Percentiles rank a stretch among this genome's conserved stretches.
Evolutionary conservation across 2,329 filamentous ascomycete species (phyloP).

Genomic region (Diaporthe velutina): DNA sequence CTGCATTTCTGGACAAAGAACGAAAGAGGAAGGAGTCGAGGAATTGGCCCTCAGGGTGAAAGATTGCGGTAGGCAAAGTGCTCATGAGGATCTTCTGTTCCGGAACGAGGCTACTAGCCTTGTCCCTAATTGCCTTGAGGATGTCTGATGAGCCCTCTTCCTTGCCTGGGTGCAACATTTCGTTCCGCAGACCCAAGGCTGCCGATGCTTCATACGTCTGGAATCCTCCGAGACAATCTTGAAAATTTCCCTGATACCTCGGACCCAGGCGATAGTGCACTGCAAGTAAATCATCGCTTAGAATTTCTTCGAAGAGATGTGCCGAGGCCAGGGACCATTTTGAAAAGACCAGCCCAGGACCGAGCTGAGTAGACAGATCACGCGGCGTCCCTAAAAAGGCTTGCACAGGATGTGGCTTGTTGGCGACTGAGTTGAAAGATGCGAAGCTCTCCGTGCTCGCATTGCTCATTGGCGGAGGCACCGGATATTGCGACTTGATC

Average conservation of each 20-base stretch:
- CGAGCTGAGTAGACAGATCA: slow-evolving; percentile 83
- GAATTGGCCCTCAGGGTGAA: slow-evolving; percentile 84
- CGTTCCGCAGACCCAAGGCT: slow-evolving; percentile 89
- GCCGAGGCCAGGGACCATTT: slow-evolving; percentile 92
- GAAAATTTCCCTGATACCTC: slow-evolving; percentile 94
- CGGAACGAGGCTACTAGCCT: slow-evolving; percentile 84
- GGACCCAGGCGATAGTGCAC: slow-evolving; percentile 92
- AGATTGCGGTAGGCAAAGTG: slow-evolving; percentile 82
- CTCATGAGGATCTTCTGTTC: slow-evolving; percentile 87
- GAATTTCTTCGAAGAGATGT: slow-evolving; percentile 86
- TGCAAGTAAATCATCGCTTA: slow-evolving; percentile 92
- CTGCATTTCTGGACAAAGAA: slow-evolving; percentile 79
- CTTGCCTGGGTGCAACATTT: slow-evolving; percentile 88
- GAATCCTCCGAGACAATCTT: slow-evolving; percentile 95
- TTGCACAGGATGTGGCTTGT: slow-evolving; percentile 79
- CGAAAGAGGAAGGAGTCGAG: slow-evolving; percentile 83
- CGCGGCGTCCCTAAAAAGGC: slow-evolving; percentile 94
- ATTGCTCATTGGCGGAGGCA: slow-evolving; percentile 75
- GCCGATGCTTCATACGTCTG: slow-evolving; percentile 97
- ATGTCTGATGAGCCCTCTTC: slow-evolving; percentile 96
- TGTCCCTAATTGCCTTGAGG: slow-evolving; percentile 85
- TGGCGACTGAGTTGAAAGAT: slow-evolving; percentile 71
- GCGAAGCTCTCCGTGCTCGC: slow-evolving; percentile 76
- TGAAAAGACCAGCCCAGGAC: slow-evolving; percentile 79
- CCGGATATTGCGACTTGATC: slow-evolving; percentile 88